A percentile compares a stretch with the other conserved stretches of the same genome.
Evolutionary conservation across 306 rosid genomes (phyloP).

Genomic region (Amphicarpaea edgeworthii): DNA sequence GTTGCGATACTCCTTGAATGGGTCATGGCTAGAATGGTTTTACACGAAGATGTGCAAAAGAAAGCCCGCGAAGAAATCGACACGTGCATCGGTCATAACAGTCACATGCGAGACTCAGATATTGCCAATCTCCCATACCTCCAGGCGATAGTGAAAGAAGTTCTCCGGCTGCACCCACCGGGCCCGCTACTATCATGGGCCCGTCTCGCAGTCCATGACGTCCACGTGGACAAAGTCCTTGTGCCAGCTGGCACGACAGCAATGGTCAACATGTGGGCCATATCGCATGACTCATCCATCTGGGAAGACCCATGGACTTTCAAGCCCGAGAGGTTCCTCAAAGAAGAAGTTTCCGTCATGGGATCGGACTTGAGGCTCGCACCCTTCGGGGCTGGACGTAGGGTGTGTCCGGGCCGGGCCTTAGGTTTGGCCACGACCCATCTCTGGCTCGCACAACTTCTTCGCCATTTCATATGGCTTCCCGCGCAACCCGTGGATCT

Average conservation of each 20-base stretch:
- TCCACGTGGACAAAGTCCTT: slow-evolving; percentile 63
- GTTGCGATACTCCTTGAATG: slow-evolving; percentile 85
- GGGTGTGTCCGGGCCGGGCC: slow-evolving; percentile 83
- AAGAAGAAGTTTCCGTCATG: slow-evolving; percentile 71
- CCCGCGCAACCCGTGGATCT: slow-evolving; percentile 66
- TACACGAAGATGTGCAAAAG: slow-evolving; percentile 79
- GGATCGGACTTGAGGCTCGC: slow-evolving; percentile 84
- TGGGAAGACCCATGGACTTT: slow-evolving; percentile 88
- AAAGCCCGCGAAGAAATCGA: slow-evolving; percentile 73
- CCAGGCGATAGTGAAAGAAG: slow-evolving; percentile 88
- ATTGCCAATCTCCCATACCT: slow-evolving; percentile 72
- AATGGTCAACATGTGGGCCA: slow-evolving; percentile 98
- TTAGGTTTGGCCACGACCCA: slow-evolving; percentile 80
- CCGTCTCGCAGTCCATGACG: slow-evolving; percentile 74
- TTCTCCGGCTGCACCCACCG: slow-evolving; percentile 83
- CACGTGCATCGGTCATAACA: slow-evolving; percentile 53
- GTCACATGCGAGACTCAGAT: slow-evolving; percentile 73
- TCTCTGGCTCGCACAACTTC: slow-evolving; percentile 81
- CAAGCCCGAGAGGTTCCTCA: slow-evolving; percentile 71
- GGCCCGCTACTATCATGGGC: slow-evolving; percentile 98
- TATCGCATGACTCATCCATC: slow-evolving; percentile 67
- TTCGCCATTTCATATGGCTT: slow-evolving; percentile 67
- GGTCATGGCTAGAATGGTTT: slow-evolving; percentile 80
- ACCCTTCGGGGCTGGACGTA: slow-evolving; percentile 85
- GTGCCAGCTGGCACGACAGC: slow-evolving; percentile 93